phyloP scores from a whole-genome alignment of 768 basidiomycete species.

The Lactarius vividus region DNA sequence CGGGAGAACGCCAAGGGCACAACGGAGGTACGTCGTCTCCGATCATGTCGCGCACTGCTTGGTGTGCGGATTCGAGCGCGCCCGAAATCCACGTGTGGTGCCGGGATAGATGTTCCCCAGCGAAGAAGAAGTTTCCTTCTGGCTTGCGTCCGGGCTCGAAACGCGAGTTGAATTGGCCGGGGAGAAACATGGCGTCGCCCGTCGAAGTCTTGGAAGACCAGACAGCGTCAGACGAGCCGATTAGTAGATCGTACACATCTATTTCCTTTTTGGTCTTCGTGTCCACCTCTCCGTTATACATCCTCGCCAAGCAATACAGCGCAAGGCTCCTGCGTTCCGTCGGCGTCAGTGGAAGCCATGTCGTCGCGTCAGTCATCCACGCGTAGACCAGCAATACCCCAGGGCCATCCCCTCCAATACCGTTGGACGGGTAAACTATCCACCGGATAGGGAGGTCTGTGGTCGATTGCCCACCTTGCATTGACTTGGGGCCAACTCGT shows the following conservation, averaged over 20 bases:
- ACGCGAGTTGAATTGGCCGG: slow-evolving; percentile 30
- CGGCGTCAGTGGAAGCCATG: slow-evolving; percentile 28
- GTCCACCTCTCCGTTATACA: slow-evolving; percentile 27
- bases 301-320: slow-evolving; percentile 26
- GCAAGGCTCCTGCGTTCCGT: slow-evolving; percentile 28
- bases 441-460: slow-evolving; percentile 27
- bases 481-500: slow-evolving; percentile 4
- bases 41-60: background rate
- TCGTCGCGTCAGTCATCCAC: slow-evolving; percentile 31
- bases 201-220: slow-evolving; percentile 31
- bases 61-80: slow-evolving; percentile 25
- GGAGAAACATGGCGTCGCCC: slow-evolving; percentile 35
- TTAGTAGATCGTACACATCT: slow-evolving; percentile 29
- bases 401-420: slow-evolving; percentile 27
- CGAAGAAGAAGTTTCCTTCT: slow-evolving; percentile 32
- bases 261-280: slow-evolving; percentile 4
- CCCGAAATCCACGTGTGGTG: slow-evolving; percentile 35
- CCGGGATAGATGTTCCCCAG: slow-evolving; percentile 32
- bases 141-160: slow-evolving; percentile 28
- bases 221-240: slow-evolving; percentile 28
- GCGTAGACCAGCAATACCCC: slow-evolving; percentile 32
- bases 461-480: slow-evolving; percentile 26
- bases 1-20: background rate
- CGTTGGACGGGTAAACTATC: slow-evolving; percentile 26
- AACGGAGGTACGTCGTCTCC: background rate